Evolutionary conservation across 768 basidiomycete species (phyloP).

Genomic region (Serendipita sp.): DNA sequence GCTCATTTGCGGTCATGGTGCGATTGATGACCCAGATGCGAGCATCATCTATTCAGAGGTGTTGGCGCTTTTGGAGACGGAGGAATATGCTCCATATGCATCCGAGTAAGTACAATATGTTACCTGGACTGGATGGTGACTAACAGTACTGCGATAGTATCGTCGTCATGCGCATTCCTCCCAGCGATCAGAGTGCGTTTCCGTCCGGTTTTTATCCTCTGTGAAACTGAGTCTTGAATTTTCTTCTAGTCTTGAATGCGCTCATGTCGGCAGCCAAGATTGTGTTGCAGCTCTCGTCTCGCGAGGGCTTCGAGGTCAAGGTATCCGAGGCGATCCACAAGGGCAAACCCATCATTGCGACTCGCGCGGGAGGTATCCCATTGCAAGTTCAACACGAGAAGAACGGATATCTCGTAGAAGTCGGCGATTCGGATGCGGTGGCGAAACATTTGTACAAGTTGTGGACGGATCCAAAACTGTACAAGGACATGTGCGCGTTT

Average conservation of each 20-base stretch:
- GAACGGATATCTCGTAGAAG: constrained; percentile 70
- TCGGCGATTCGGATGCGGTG: constrained; percentile 60
- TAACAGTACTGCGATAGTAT: constrained; percentile 25
- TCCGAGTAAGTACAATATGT: constrained; percentile 23
- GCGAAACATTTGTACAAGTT: constrained; percentile 63
- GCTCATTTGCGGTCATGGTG: constrained; percentile 77
- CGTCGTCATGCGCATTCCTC: constrained; percentile 60
- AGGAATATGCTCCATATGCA: constrained; percentile 35
- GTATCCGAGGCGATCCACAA: constrained; percentile 90
- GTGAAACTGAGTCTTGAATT: constrained; percentile 8
- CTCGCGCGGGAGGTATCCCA: constrained; percentile 81
- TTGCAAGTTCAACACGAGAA: constrained; percentile 79
- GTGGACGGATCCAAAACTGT: constrained; percentile 55
- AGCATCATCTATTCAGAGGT: constrained; percentile 79
- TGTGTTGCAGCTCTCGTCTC: constrained; percentile 78
- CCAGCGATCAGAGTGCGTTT: constrained; percentile 65
- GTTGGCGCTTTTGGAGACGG: constrained; percentile 39
- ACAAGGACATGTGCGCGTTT: constrained; percentile 33
- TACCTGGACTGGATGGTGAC: constrained; percentile 11
- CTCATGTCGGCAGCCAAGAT: constrained; percentile 81
- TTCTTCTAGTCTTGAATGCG: constrained; percentile 55
- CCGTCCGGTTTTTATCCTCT: neutral
- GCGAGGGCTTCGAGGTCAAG: constrained; percentile 96
- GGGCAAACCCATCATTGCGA: constrained; percentile 73
- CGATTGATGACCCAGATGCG: constrained; percentile 90